Base-by-base conservation (phyloP, 768 basidiomycete species). In the Phanerochaete carnosa region DNA sequence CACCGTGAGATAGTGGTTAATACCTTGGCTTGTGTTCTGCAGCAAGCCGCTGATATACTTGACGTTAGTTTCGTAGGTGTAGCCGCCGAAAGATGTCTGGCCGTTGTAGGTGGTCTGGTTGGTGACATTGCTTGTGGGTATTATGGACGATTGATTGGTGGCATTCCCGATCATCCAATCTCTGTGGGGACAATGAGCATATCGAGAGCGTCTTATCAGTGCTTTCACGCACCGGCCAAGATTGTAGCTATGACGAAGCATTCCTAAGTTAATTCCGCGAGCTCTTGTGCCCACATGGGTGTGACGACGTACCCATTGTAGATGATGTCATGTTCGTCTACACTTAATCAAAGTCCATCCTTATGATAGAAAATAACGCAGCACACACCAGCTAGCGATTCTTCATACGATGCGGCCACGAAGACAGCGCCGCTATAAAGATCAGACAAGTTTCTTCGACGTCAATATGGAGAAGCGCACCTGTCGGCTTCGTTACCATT, bases 131-230 rank as follows among this genome's bases (percentile, higher is more conserved):
- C 58, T 16, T 0, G 84, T 82, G 19, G 78, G 75, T 57, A 89
- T 75, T 11, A 74, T n/a, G 11, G 58, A 53, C 13, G 72, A 46
- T 62, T 74, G 75, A 25, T 79, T 70, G 0, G 94, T 94, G 25
- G 90, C 87, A 69, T 94, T 94, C 23, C 90, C 92, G 26, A 95
- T 76, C n/a, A 96, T 75, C 79, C 84, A 89, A 69, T 97, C 94
- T 26, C 94, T 87, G 58, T 16, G 28, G 47, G 25, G 23, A 25
- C n/a, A 23, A 50, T 23, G 7, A 22, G 33, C 52, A 50, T 29
- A 30, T 23, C 29, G 51, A 16, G 13, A 22, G 29, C 15, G 30
- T 13, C 28, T n/a, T 2, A 9, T 4, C 29, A 15, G 32, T 26
- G 2, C 35, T 28, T 15, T 4, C 15, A 66, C 76, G 60, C 60